Base-by-base conservation (phyloP, 139 green algal genomes). In the Edaphochlamys debaryana region DNA sequence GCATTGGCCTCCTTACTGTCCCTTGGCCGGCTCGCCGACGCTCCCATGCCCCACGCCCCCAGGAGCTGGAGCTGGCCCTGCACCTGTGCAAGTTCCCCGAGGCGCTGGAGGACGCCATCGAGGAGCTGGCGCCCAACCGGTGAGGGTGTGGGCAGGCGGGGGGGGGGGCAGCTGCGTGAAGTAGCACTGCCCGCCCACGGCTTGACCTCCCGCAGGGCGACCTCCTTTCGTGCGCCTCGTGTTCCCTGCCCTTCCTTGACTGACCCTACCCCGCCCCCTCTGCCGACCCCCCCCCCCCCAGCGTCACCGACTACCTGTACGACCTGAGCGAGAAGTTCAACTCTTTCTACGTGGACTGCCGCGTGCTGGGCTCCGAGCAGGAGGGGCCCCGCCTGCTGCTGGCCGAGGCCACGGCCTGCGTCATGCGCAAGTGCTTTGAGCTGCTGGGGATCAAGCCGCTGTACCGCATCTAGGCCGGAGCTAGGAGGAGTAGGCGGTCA, bases 261-360 rank as follows among this genome's bases (percentile, higher is more conserved):
- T n/a, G n/a, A n/a, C n/a, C n/a, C n/a, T n/a, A n/a, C n/a, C n/a
- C n/a, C n/a, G n/a, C n/a, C n/a, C n/a, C n/a, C n/a, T n/a, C n/a
- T n/a, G n/a, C n/a, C n/a, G n/a, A n/a, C 25, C 34, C 72, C 36
- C n/a, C 41, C 45, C 29, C 30, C 80, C 69, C 0, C 79, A 91
- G 92, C 20, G 68, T 99, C 1, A 98, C 94, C 20, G 96, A 99
- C 54, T 99, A 98, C 87, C 89, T 99, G 67, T 99, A 98, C 88
- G 91, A 96, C 22, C 92, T 99, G 42, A 90, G 82, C 34, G 89
- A 94, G 66, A 86, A 89, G n/a, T 99, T 98, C 92, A 98, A 93
- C 82, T 74, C 88, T 23, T 99, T 99, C 86, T 99, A 99, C 91
- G 91, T 86, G 1, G 95, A 98, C 64, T 99, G 96, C 94, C 92